phyloP scores from a whole-genome alignment of 2,329 filamentous ascomycete species.

The Epicoccum nigrum region DNA sequence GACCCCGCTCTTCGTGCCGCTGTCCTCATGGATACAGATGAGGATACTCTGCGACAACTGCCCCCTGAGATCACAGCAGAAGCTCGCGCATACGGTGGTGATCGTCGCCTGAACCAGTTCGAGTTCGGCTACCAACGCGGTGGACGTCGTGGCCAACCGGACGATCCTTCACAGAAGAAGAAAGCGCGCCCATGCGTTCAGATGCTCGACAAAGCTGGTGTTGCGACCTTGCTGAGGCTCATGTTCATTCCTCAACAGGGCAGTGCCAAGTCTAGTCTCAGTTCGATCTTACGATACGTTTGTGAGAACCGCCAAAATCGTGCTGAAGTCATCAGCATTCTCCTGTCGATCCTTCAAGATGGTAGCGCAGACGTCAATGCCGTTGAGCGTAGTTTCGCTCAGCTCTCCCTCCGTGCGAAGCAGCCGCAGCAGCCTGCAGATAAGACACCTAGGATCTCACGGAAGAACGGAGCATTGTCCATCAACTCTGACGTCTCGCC shows the following conservation, averaged over 20 bases:
- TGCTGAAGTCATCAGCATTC: constrained; percentile 88
- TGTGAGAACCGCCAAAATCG: constrained; percentile 97
- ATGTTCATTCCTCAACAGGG: constrained; percentile 97
- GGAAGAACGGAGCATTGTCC: constrained; percentile 67
- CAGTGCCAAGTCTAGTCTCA: constrained; percentile 81
- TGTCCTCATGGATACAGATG: constrained; percentile 89
- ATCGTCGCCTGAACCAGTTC: constrained; percentile 61
- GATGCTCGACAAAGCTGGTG: constrained; percentile 94
- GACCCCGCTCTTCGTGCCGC: constrained; percentile 83
- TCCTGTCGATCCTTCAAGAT: constrained; percentile 93
- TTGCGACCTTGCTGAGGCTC: constrained; percentile 93
- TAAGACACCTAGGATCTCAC: constrained; percentile 85
- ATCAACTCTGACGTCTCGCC: constrained; percentile 89
- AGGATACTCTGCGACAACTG: constrained; percentile 81
- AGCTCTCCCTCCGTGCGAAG: constrained; percentile 89
- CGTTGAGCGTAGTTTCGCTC: constrained; percentile 93
- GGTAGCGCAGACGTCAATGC: constrained; percentile 92
- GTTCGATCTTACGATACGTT: constrained; percentile 86
- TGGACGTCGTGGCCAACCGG: constrained; percentile 49
- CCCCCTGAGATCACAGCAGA: constrained; percentile 87
- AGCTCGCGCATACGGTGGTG: constrained; percentile 72
- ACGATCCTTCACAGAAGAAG: constrained; percentile 64
- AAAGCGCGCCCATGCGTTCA: constrained; percentile 81
- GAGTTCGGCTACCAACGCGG: constrained; percentile 42
- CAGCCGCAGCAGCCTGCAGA: constrained; percentile 67